These are phyloP conservation scores for Scleromitrula shiraiana DNA, from an alignment of 2,329 filamentous ascomycete species.

Conservation along the genomic window DNA sequence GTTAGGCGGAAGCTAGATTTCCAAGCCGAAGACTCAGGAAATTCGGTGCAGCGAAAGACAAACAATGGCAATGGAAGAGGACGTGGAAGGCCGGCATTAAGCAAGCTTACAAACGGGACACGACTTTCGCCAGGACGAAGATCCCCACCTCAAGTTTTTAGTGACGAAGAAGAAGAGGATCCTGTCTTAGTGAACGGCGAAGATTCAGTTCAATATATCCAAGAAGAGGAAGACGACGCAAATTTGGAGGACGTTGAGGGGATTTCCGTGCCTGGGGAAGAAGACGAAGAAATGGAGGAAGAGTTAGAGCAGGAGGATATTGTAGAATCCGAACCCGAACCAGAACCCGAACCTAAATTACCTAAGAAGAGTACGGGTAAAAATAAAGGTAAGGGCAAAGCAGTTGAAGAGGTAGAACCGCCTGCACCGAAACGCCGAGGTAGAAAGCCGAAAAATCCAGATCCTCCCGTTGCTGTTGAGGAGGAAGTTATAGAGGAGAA, in stretches of 20 bases:
- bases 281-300: slow-evolving; percentile 16
- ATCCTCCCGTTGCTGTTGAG: neutral
- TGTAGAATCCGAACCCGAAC: slow-evolving; percentile 14
- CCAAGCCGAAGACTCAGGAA: slow-evolving; percentile 20
- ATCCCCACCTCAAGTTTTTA: slow-evolving; percentile 11
- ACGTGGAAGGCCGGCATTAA: slow-evolving; percentile 7
- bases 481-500: slow-evolving; percentile 17
- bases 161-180: slow-evolving; percentile 28
- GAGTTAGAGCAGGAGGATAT: slow-evolving; percentile 15
- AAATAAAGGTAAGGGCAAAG: slow-evolving; percentile 10
- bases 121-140: slow-evolving; percentile 12
- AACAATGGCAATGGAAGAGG: neutral
- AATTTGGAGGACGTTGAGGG: slow-evolving; percentile 37
- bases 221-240: slow-evolving; percentile 40
- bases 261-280: slow-evolving; percentile 17
- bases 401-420: slow-evolving; percentile 2
- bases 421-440: slow-evolving; percentile 1
- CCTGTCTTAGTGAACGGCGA: too few species aligned
- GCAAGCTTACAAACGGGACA: slow-evolving; percentile 18
- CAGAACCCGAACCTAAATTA: neutral
- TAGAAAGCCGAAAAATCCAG: slow-evolving; percentile 2
- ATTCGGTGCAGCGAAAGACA: slow-evolving; percentile 2
- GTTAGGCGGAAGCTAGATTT: slow-evolving; percentile 30
- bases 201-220: slow-evolving; percentile 24
- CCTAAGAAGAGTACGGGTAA: neutral